phyloP scores from a whole-genome alignment of 192 early-diverging fungal genomes.

The Thamnidium elegans region DNA sequence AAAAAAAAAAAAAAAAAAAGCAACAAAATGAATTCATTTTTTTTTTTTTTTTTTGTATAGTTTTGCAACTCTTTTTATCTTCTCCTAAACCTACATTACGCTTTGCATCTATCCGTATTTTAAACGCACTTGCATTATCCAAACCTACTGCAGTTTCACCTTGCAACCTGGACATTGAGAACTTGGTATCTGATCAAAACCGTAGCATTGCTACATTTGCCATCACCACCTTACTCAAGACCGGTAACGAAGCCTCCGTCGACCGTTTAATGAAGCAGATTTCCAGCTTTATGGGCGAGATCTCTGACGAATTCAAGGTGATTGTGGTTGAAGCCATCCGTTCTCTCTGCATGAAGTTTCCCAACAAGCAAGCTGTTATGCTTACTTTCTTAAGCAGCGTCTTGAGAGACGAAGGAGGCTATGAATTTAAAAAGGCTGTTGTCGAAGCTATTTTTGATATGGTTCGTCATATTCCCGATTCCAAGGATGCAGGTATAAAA shows the following conservation, averaged over 20 bases:
- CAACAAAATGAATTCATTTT: too few species aligned
- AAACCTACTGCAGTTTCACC: constrained; percentile 87
- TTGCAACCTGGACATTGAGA: constrained; percentile 99
- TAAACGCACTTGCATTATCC: constrained; percentile 90
- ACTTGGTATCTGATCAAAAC: constrained; percentile 93
- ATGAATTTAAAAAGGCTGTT: constrained; percentile 94
- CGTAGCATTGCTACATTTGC: constrained; percentile 97
- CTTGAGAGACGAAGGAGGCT: constrained; percentile 96
- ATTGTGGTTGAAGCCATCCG: constrained; percentile 98
- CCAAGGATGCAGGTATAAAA: constrained; percentile 77
- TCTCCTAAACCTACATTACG: constrained; percentile 90
- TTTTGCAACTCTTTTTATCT: constrained; percentile 89
- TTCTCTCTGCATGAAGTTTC: constrained; percentile 96
- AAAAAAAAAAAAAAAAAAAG: too few species aligned
- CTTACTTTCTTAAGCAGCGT: constrained; percentile 89
- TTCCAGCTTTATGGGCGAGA: constrained; percentile 96
- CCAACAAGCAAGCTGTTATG: constrained; percentile 90
- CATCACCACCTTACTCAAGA: constrained; percentile 97
- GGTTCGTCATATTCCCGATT: constrained; percentile 89
- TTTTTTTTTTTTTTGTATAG: constrained; percentile 31
- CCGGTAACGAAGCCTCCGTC: constrained; percentile 95
- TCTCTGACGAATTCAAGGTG: constrained; percentile 98
- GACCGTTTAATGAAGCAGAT: constrained; percentile 99
- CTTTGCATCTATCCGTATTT: constrained; percentile 95
- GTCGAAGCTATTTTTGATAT: constrained; percentile 98